Evolutionary conservation across 371 early-diverging fungal species (phyloP), one percentile per base, ranked within the genome.

Genomic region (Actinomortierella ambigua): DNA sequence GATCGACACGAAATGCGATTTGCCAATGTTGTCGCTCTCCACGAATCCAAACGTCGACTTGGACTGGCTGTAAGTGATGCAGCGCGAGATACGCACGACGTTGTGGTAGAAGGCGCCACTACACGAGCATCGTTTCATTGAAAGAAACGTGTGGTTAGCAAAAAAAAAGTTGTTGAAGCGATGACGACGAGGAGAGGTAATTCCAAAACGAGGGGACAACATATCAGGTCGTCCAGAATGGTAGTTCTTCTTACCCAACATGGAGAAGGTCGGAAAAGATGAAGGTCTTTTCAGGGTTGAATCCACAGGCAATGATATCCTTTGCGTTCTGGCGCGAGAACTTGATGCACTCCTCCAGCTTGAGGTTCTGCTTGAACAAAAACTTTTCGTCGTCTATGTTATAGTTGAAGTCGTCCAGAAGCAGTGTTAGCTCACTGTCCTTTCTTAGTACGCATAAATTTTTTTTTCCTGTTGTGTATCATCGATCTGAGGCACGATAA

Each of bases 271-370:
- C 90, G 47, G 95, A 94, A 73, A 99, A 99, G 68, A 99, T 99
- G 78, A 98, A 98, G 4, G 99, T 99, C 83, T 96, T 94, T 55
- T 96, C 88, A 17, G 98, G 97, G 66, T 98, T 93, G 84, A 99
- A 99, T 4, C 99, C 99, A 76, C 95, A 91, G 4, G 99, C 94
- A 77, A 99, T 96, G 62, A 99, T 98, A 77, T 99, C 99, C 76
- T 93, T 94, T 28, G 97, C 98, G 49, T 99, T 99, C 48, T 92
- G 89, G 34, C 79, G 77, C 9, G 94, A 86, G 77, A 85, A 97
- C 66, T 91, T 81, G 63, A 87, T 83, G 44, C 90, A 86, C 46
- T 98, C 90, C 57, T 97, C 98, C 8, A 97, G 63, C 44, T 91
- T 94, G 63, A 99, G 80, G 44, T 93, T 91, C 55, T 91, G 83